phyloP scores from a whole-genome alignment of 768 basidiomycete species.

The Suillus cothurnatus region DNA sequence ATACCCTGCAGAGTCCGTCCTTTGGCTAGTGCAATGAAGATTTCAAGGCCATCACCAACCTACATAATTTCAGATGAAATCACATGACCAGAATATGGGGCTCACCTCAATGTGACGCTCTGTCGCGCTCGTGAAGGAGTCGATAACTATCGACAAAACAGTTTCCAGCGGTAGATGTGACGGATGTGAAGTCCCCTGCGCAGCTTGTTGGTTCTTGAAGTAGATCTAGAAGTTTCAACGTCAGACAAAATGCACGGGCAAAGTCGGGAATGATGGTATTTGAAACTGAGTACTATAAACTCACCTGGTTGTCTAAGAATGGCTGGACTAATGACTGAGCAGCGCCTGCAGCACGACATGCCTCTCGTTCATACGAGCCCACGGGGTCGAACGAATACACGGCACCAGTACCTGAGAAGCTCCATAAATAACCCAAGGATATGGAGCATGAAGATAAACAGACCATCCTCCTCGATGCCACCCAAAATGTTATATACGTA shows the following conservation, averaged over 20 bases:
- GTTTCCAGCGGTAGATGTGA: conserved; percentile 77
- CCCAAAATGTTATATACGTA: conserved; percentile 97
- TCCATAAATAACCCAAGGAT: conserved; percentile 11
- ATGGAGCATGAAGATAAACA: conserved; percentile 29
- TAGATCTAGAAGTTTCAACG: conserved; percentile 67
- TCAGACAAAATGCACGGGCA: conserved; percentile 37
- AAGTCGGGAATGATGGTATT: conserved; percentile 41
- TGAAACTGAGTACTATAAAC: conserved; percentile 33
- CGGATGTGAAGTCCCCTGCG: conserved; percentile 73
- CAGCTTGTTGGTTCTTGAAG: conserved; percentile 92
- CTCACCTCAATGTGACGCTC: conserved; percentile 95
- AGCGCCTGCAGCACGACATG: conserved; percentile 94
- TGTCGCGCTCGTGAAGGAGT: conserved; percentile 96
- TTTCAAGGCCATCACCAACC: conserved; percentile 96
- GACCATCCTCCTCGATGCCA: conserved; percentile 95
- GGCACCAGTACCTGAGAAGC: conserved; percentile 77
- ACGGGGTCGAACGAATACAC: conserved; percentile 99
- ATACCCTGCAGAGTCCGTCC: conserved; percentile 63
- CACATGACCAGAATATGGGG: conserved; percentile 11
- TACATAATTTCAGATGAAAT: conserved; percentile 28
- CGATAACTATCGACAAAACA: conserved; percentile 86
- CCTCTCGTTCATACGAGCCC: conserved; percentile 96
- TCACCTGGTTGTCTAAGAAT: conserved; percentile 97
- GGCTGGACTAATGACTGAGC: conserved; percentile 95
- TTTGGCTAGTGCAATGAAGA: conserved; percentile 81